phyloP scores from a whole-genome alignment of 805 yeast species.

The Candida easanensis region DNA sequence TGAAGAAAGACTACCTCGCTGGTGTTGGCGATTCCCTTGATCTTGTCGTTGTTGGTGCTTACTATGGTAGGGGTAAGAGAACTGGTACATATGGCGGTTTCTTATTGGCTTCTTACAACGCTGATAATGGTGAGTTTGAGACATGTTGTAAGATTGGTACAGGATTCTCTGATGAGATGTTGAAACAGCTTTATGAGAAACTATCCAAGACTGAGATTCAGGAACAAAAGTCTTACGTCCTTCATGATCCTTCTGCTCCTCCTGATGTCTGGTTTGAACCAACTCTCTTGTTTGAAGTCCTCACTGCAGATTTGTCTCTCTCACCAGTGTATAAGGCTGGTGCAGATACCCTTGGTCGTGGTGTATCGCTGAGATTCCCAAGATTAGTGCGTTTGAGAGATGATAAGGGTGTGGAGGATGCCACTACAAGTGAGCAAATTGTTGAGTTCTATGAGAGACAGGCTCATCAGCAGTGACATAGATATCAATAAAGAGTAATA shows the following conservation, averaged over 20 bases:
- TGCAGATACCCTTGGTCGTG: conserved; percentile 65
- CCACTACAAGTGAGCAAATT: conserved; percentile 81
- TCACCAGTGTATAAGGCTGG: conserved; percentile 92
- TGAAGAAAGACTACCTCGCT: conserved; percentile 90
- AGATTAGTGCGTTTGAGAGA: conserved; percentile 80
- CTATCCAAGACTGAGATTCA: conserved; percentile 66
- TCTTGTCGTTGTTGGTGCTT: conserved; percentile 91
- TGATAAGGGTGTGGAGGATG: conserved; percentile 82
- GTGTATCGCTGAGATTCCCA: conserved; percentile 86
- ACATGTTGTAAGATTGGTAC: conserved; percentile 97
- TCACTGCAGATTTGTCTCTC: conserved; percentile 86
- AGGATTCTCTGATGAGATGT: conserved; percentile 86
- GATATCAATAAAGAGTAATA: neutral
- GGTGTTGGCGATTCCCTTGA: conserved; percentile 97
- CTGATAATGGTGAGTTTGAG: conserved; percentile 89
- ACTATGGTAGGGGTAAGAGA: conserved; percentile 89
- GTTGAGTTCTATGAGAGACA: conserved; percentile 81
- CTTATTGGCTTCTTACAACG: conserved; percentile 83
- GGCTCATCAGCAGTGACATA: conserved; percentile 25
- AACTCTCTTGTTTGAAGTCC: conserved; percentile 74
- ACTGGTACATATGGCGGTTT: conserved; percentile 96
- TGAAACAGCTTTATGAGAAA: conserved; percentile 55
- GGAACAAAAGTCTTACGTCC: conserved; percentile 63
- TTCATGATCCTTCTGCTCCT: conserved; percentile 66
- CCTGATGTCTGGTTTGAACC: conserved; percentile 98